Evolutionary conservation across 192 early-diverging fungal species (phyloP).

Genomic region (Coemansia guatemalensis): DNA sequence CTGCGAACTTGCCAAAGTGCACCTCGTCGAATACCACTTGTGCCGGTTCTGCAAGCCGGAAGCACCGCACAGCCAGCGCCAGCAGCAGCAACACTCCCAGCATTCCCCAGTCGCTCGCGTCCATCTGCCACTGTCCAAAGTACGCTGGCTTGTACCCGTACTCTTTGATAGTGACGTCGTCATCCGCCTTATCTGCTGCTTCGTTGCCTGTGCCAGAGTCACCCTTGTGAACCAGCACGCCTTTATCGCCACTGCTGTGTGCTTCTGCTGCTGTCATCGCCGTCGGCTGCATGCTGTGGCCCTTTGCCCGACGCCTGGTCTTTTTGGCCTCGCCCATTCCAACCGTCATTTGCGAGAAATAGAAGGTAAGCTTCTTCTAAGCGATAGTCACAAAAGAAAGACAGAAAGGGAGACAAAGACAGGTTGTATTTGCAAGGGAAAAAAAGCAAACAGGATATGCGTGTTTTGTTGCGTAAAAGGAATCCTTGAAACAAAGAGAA

Average conservation of each 20-base stretch:
- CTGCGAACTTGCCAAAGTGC: constrained; percentile 97
- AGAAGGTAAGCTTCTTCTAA: neutral
- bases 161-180: constrained; percentile 9
- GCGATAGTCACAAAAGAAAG: neutral
- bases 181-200: neutral
- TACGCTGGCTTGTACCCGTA: constrained; percentile 14
- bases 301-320: constrained; percentile 25
- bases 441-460: neutral
- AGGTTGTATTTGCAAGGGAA: neutral
- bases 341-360: constrained; percentile 25
- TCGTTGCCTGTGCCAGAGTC: constrained; percentile 1
- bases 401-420: constrained; percentile 1
- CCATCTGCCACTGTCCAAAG: constrained; percentile 28
- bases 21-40: constrained; percentile 92
- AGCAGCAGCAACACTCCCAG: constrained; percentile 15
- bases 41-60: constrained; percentile 28
- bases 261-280: neutral
- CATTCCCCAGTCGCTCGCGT: constrained; percentile 15
- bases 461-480: neutral
- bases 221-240: constrained; percentile 1
- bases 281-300: constrained; percentile 27
- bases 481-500: neutral
- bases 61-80: constrained; percentile 37
- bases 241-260: neutral
- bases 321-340: constrained; percentile 19